phyloP scores from a whole-genome alignment of 163 green algal genomes.

The Coccomyxa subellipsoidea region DNA sequence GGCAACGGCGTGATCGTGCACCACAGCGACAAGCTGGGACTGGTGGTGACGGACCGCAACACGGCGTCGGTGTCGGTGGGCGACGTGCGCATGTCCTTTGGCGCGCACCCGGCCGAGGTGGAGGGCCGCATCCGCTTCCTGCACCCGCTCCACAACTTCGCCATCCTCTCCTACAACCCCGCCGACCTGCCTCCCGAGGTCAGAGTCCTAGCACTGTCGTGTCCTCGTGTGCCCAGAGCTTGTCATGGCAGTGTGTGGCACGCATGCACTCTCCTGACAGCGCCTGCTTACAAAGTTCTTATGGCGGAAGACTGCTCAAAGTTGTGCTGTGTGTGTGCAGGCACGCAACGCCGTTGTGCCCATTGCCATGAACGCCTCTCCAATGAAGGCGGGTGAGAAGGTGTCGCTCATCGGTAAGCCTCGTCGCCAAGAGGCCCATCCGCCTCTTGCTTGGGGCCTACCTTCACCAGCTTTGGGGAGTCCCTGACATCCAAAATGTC shows the following conservation, averaged over 20 bases:
- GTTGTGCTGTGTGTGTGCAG: background rate
- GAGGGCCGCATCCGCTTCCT: slow-evolving; percentile 73
- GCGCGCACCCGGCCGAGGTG: slow-evolving; percentile 77
- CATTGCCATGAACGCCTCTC: background rate
- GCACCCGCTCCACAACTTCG: slow-evolving; percentile 90
- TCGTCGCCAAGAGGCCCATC: no score
- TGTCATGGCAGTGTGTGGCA: no score
- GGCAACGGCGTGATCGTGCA: slow-evolving; percentile 49
- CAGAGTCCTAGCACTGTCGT: background rate
- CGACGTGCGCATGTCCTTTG: slow-evolving; percentile 84
- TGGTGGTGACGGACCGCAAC: slow-evolving; percentile 87
- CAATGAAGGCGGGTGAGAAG: slow-evolving; percentile 13
- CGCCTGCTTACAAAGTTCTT: no score
- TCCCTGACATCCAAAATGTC: no score
- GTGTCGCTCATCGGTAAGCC: slow-evolving; percentile 45
- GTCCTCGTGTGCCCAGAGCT: no score
- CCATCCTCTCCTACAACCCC: slow-evolving; percentile 75
- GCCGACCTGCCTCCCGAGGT: slow-evolving; percentile 59
- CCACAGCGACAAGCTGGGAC: slow-evolving; percentile 33
- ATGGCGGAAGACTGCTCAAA: no score
- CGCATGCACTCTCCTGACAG: no score
- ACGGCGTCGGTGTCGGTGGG: slow-evolving; percentile 71
- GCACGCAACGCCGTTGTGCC: background rate
- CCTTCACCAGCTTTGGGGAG: background rate
- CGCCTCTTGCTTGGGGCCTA: slow-evolving; percentile 24